Evolutionary conservation across 805 yeast species (phyloP).

Genomic region (Yamadazyma akitaensis): DNA sequence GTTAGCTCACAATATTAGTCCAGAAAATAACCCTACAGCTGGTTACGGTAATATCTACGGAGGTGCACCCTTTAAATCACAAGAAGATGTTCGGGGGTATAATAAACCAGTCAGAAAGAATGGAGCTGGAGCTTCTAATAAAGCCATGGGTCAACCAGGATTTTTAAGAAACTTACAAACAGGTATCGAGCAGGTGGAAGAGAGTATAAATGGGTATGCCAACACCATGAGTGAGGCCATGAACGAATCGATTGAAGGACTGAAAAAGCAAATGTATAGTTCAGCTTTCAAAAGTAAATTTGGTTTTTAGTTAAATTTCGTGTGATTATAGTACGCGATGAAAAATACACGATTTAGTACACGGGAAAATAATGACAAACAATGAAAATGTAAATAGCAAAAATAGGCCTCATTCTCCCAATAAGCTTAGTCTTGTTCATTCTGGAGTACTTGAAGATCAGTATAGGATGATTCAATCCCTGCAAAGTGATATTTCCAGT

Average conservation of each 20-base stretch:
- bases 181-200: slow-evolving; percentile 53
- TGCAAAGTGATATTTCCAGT: slow-evolving; percentile 1
- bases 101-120: slow-evolving; percentile 46
- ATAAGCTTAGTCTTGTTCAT: neutral
- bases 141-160: slow-evolving; percentile 43
- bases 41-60: slow-evolving; percentile 26
- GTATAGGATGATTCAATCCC: neutral
- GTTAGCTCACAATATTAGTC: slow-evolving; percentile 46
- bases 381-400: neutral
- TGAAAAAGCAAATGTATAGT: slow-evolving; percentile 48
- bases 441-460: neutral
- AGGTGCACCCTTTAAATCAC: slow-evolving; percentile 3
- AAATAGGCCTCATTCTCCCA: neutral
- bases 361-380: neutral
- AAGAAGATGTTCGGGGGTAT: slow-evolving; percentile 31
- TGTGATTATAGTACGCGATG: neutral
- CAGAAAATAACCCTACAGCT: slow-evolving; percentile 39
- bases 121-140: slow-evolving; percentile 27
- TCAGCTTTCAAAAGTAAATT: slow-evolving; percentile 52
- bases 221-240: slow-evolving; percentile 50
- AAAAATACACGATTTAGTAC: neutral
- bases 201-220: slow-evolving; percentile 55
- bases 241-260: slow-evolving; percentile 48
- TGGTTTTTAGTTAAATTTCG: slow-evolving; percentile 37
- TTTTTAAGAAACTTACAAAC: slow-evolving; percentile 46